Evolutionary conservation across 2,329 filamentous ascomycete species (phyloP).

Genomic region (Fusarium dimerum): DNA sequence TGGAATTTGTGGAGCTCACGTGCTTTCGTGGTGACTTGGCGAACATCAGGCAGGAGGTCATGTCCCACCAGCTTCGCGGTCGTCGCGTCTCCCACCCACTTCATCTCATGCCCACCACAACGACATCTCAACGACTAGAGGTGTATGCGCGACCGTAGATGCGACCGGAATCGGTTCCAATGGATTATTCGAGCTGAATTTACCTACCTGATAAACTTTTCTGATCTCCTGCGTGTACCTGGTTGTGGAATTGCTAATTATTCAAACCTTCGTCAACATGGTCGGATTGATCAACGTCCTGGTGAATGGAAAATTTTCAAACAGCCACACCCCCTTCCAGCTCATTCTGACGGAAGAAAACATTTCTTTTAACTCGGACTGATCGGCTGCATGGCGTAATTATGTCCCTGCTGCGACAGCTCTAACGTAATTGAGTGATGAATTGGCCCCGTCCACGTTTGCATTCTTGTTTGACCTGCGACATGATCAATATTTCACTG

Average conservation of each 20-base stretch:
- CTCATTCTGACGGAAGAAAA: conserved; percentile 23
- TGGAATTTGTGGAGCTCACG: conserved; percentile 34
- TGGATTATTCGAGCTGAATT: conserved; percentile 1
- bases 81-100: conserved; percentile 46
- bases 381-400: conserved; percentile 30
- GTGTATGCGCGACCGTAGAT: conserved; percentile 32
- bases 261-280: conserved; percentile 7
- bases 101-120: conserved; percentile 41
- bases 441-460: conserved; percentile 10
- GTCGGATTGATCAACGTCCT: conserved; percentile 9
- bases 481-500: neutral
- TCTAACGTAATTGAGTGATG: conserved; percentile 14
- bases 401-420: conserved; percentile 27
- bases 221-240: conserved; percentile 18
- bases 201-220: conserved; percentile 19
- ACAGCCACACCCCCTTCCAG: conserved; percentile 22
- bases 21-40: conserved; percentile 46
- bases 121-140: conserved; percentile 8
- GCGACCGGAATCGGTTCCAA: conserved; percentile 5
- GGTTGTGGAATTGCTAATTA: conserved; percentile 20
- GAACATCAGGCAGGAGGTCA: conserved; percentile 31
- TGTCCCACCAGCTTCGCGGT: conserved; percentile 41
- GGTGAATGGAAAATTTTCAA: conserved; percentile 16
- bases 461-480: conserved; percentile 14
- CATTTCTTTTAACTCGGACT: conserved; percentile 22